Evolutionary conservation across 2,329 filamentous ascomycete species (phyloP).

Genomic region (Xylaria sp.): DNA sequence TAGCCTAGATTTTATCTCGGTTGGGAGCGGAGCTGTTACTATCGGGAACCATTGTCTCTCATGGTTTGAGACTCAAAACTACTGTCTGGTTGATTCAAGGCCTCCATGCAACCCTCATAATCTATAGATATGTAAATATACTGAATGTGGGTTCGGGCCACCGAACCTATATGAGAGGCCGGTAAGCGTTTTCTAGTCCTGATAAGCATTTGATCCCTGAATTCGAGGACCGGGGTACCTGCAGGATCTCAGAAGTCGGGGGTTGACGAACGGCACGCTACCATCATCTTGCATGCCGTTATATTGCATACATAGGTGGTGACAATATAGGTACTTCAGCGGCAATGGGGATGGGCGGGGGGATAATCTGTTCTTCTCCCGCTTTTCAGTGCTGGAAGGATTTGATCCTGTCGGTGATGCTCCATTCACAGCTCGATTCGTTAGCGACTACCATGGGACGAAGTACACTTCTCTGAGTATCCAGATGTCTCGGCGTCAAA

Average conservation of each 20-base stretch:
- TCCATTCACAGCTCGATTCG: constrained; percentile 9
- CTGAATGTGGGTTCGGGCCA: constrained; percentile 11
- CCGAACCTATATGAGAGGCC: constrained; percentile 1
- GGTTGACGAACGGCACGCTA: constrained; percentile 26
- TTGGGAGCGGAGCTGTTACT: constrained; percentile 14
- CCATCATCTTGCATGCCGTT: constrained; percentile 37
- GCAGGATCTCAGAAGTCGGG: constrained; percentile 37
- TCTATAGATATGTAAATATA: constrained; percentile 18
- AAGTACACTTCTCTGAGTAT: not conserved
- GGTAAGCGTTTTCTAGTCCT: constrained; percentile 18
- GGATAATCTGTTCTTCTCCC: not conserved
- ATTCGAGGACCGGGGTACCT: constrained; percentile 33
- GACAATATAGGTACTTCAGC: constrained; percentile 8
- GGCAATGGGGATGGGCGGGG: constrained; percentile 16
- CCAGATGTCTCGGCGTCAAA: not conserved
- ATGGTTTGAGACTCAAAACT: constrained; percentile 1
- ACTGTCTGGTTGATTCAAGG: constrained; percentile 11
- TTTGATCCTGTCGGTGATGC: constrained; percentile 10
- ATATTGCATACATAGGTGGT: constrained; percentile 33
- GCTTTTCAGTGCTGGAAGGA: constrained; percentile 4
- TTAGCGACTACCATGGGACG: not conserved
- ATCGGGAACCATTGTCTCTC: constrained; percentile 5
- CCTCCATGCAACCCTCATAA: constrained; percentile 13
- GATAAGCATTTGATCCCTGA: constrained; percentile 37
- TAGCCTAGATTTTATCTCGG: constrained; percentile 17